Base-by-base conservation (phyloP, 306 rosid genomes). In the Hylodesmum podocarpum region DNA sequence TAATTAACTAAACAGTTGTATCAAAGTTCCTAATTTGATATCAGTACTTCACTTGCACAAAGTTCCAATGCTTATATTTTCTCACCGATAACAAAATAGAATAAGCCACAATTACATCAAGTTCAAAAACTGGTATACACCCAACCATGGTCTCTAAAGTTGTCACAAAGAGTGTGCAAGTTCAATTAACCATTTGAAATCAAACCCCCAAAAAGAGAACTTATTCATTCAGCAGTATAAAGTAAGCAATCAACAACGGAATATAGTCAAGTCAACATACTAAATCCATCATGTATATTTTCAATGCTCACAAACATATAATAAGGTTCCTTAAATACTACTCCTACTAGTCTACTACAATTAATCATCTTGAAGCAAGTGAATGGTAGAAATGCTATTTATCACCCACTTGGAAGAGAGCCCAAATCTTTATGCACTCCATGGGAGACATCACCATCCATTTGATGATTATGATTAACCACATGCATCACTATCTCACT, bases 361-460 rank as follows among this genome's bases (percentile, higher is more conserved):
- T 37, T 16, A 63, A 16, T 46, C 31, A 65, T 66, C 65, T 39
- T 21, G 37, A 76, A 61, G 49, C 49, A 72, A 76, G 50, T 44
- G 50, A 72, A 65, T 3, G 0, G 50, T 25, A 73, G 65, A 82
- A 31, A 71, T 65, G 49, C 10, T 0, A n/a, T n/a, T n/a, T n/a
- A 36, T 37, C 58, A 81, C 90, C 68, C 67, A 86, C 87, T 86
- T 64, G 90, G 90, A 70, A 86, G 83, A 6, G 84, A 81, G 77
- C 18, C 29, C 73, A 86, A 77, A 83, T 80, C 85, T 21, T 69
- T 83, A 25, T 65, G 79, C 85, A 70, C 71, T 69, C 84, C 78
- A 57, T 53, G 66, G 49, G 87, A 57, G 28, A 74, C 73, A 71
- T 82, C 75, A 81, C 50, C 70, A 66, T 73, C 80, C 46, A n/a